These are phyloP conservation scores for Akanthomyces muscarius DNA, from an alignment of 2,329 filamentous ascomycete genomes.

Conservation along the genomic window DNA sequence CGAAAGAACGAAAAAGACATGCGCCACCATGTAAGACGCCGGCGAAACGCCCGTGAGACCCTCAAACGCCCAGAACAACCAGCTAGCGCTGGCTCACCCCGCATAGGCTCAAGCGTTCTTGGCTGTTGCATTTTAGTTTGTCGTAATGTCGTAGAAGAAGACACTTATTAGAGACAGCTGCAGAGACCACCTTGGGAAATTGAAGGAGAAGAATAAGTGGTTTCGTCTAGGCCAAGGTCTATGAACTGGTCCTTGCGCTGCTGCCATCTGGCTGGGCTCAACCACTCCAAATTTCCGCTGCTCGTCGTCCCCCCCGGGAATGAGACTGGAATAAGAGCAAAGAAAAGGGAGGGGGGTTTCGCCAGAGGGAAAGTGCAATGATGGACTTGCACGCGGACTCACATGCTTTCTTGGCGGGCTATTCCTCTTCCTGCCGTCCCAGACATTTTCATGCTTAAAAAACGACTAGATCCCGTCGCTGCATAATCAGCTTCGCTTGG, in stretches of 20 bases:
- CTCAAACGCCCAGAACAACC: not conserved
- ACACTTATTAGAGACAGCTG: too few relatives aligned
- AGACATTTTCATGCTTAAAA: slow-evolving; percentile 4
- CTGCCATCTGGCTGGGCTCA: not conserved
- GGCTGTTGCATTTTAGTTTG: not conserved
- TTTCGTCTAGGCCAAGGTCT: not conserved
- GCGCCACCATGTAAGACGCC: not conserved
- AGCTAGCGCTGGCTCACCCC: too few relatives aligned
- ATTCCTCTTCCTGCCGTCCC: not conserved
- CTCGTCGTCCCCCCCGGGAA: not conserved
- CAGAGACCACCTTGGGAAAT: too few relatives aligned
- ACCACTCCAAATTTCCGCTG: not conserved
- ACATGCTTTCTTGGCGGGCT: not conserved
- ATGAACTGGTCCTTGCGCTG: not conserved
- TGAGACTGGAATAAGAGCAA: slow-evolving; percentile 6
- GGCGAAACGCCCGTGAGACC: not conserved
- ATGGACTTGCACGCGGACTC: not conserved
- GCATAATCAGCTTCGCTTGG: not conserved
- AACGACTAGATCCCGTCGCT: not conserved
- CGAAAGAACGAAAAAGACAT: not conserved
- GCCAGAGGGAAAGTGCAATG: too few relatives aligned
- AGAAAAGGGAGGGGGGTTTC: not conserved
- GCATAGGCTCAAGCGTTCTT: not conserved
- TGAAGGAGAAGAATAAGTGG: too few relatives aligned
- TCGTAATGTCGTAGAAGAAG: too few relatives aligned